Evolutionary conservation across 2,329 filamentous ascomycete genomes (phyloP).

Genomic region (Neoarthrinium moseri): DNA sequence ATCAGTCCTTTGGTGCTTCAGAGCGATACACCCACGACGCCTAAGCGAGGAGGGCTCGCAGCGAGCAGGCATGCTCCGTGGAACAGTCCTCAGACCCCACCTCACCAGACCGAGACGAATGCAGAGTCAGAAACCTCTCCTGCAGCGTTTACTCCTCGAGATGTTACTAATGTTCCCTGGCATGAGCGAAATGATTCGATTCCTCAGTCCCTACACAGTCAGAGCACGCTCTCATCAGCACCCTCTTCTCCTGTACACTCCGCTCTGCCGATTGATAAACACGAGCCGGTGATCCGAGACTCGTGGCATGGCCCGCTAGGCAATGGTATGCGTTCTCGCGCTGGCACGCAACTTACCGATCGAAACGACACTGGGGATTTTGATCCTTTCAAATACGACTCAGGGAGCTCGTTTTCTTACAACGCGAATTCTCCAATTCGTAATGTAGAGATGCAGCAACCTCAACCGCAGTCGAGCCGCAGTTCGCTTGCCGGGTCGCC

Average conservation of each 20-base stretch:
- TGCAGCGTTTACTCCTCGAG: conserved; percentile 21
- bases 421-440: background rate
- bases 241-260: conserved; percentile 29
- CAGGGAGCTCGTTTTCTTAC: conserved; percentile 7
- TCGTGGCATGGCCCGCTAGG: conserved; percentile 25
- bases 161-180: conserved; percentile 32
- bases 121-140: conserved; percentile 14
- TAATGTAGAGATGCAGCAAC: background rate
- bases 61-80: background rate
- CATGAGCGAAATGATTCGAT: conserved; percentile 28
- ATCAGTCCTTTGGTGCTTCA: conserved; percentile 5
- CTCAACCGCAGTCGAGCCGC: conserved; percentile 6
- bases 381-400: conserved; percentile 23
- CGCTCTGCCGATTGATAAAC: conserved; percentile 20
- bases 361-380: conserved; percentile 16
- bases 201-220: conserved; percentile 33
- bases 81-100: background rate
- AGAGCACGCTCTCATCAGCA: conserved; percentile 32
- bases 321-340: conserved; percentile 16
- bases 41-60: conserved; percentile 3
- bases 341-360: conserved; percentile 22
- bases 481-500: conserved; percentile 18
- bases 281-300: conserved; percentile 31
- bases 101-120: background rate
- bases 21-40: background rate